Evolutionary conservation across 1,284 basidiomycete genomes (phyloP), one percentile per base, ranked within the genome.

Genomic region (Afroboletus lepidellus): DNA sequence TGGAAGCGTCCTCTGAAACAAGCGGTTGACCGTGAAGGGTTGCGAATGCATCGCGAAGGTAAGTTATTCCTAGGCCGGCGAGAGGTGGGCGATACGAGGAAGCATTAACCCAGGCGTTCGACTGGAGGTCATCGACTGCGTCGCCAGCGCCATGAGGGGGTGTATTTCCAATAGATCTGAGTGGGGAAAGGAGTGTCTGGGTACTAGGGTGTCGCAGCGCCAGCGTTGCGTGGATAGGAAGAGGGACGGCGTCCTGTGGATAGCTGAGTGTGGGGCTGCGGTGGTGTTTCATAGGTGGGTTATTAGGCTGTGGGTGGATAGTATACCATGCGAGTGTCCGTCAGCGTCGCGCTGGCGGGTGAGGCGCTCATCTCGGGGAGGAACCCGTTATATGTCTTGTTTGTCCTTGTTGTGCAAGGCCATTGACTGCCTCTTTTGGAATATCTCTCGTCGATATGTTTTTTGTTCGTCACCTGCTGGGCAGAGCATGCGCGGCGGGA

Each of bases 121-220:
- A 67, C 55, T 77, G 74, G 38, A 74, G 65, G 46, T 72, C 72
- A 8, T 65, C 58, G 43, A 51, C 20, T 15, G 32, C 38, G 33
- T 62, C 56, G 11, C 6, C 36, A 18, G 5, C n/a, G 34, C 16
- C 29, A 9, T 39, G 23, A 6, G 30, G 41, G 6, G 51, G 33
- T 11, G 47, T 41, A 3, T 66, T 61, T 18, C 41, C 32, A 20
- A 51, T 57, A 15, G 54, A 52, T 6, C 39, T 48, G 48, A 67
- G 56, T 15, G 67, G 57, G 1, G 59, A 61, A 66, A 71, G 54
- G 67, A 71, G 65, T 4, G 66, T 69, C 29, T 57, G 58, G 9
- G 47, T 65, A 55, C 30, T 44, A 16, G 47, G 8, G 32, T 53
- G 54, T 52, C 57, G 69, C 68, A 60, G 44, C 65, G 69, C 66